Evolutionary conservation across 192 early-diverging fungal species (phyloP), one percentile per base, ranked within the genome.

Genomic region (Irineochytrium annulatum): DNA sequence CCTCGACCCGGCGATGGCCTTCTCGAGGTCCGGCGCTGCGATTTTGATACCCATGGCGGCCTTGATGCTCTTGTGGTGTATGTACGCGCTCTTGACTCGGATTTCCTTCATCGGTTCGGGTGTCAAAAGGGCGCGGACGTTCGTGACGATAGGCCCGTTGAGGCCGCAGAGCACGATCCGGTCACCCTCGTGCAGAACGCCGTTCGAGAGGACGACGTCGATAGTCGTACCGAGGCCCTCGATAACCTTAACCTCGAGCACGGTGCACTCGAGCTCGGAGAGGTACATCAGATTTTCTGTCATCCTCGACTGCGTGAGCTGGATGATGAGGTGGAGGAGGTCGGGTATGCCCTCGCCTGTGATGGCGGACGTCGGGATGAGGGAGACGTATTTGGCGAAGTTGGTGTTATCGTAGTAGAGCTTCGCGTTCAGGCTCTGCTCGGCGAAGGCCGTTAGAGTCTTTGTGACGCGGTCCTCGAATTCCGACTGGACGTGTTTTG

Each of bases 341-440:
- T 99, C 97, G 28, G 97, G 97, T 55, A 99, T 90, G 72, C 97
- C 97, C 71, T 99, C 97, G 67, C 97, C 97, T 34, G 91, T 91
- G 64, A 89, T 81, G n/a, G 97, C 97, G 54, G 97, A 99, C 17
- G 95, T 97, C 31, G 97, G 97, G 22, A 97, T 89, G 41, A 99
- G 76, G 44, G 94, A 96, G 30, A 99, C 95, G 66, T 93, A 88
- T 70, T 92, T 93, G 54, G 89, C 87, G 78, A 90, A 78, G 75
- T 95, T 97, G 71, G 87, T 87, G 86, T 99, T 99, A 54, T 97
- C 81, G 73, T 92, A 97, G 83, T 95, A 92, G 27, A 99, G 74
- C 57, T 75, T 69, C 28, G 94, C 80, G 73, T 99, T 99, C 59
- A 97, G 73, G 52, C 97, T 95, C 75, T 97, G 93, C 73, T 99